Evolutionary conservation across 805 yeast species (phyloP).

Genomic region (Wickerhamomyces strasburgensis): DNA sequence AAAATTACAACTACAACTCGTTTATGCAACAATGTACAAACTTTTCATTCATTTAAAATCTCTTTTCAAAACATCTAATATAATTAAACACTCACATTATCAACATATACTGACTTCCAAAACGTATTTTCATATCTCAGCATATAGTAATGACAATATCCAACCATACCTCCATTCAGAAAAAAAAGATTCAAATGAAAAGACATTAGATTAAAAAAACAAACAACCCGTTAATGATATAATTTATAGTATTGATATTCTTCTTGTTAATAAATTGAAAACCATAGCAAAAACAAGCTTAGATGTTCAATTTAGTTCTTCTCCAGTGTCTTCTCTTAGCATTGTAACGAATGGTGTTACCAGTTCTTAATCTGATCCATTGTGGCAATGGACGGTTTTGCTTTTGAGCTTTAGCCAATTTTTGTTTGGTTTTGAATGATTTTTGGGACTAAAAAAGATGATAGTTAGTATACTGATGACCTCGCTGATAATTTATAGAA

Average conservation of each 20-base stretch:
- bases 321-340: slow-evolving; percentile 99
- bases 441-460: slow-evolving; percentile 66
- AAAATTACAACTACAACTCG: slow-evolving; percentile 1
- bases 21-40: slow-evolving; percentile 22
- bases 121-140: too few relatives aligned
- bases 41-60: slow-evolving; percentile 12
- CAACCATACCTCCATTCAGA: too few relatives aligned
- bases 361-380: slow-evolving; percentile 98
- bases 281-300: slow-evolving; percentile 32
- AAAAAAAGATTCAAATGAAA: neutral
- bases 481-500: too few relatives aligned
- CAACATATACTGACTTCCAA: too few relatives aligned
- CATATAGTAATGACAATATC: too few relatives aligned
- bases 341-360: slow-evolving; percentile 96
- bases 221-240: too few relatives aligned
- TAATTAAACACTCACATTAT: too few relatives aligned
- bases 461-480: slow-evolving; percentile 18
- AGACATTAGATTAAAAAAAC: neutral
- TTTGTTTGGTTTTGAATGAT: slow-evolving; percentile 95
- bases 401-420: slow-evolving; percentile 97
- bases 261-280: too few relatives aligned
- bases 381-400: slow-evolving; percentile 99
- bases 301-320: slow-evolving; percentile 97
- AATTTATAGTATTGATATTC: too few relatives aligned
- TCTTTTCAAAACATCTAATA: slow-evolving; percentile 5